These are phyloP conservation scores for Amylocarpus encephaloides DNA, from an alignment of 2,329 filamentous ascomycete genomes.

Conservation along the genomic window DNA sequence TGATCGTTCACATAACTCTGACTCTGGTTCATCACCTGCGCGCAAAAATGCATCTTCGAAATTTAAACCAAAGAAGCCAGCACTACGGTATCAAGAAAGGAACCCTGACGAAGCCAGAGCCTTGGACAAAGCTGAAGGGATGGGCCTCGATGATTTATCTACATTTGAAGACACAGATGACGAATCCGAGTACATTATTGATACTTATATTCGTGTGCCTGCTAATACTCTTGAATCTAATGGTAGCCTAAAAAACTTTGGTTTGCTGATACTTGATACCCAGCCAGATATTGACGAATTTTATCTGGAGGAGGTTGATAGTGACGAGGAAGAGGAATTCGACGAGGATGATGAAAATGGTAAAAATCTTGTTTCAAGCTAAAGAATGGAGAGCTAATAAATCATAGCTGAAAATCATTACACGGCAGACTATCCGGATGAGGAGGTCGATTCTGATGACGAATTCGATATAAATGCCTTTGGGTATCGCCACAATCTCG, in stretches of 20 bases:
- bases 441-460: slow-evolving; percentile 68
- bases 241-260: slow-evolving; percentile 43
- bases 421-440: slow-evolving; percentile 72
- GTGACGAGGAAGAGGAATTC: slow-evolving; percentile 56
- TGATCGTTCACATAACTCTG: slow-evolving; percentile 1
- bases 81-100: slow-evolving; percentile 49
- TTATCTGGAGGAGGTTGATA: slow-evolving; percentile 51
- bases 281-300: slow-evolving; percentile 46
- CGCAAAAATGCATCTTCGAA: slow-evolving; percentile 29
- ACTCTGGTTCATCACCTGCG: slow-evolving; percentile 6
- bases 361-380: slow-evolving; percentile 30
- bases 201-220: slow-evolving; percentile 58
- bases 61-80: slow-evolving; percentile 51
- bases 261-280: slow-evolving; percentile 29
- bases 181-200: slow-evolving; percentile 55
- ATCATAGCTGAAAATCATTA: slow-evolving; percentile 68
- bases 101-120: slow-evolving; percentile 39
- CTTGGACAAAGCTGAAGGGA: slow-evolving; percentile 23
- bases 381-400: slow-evolving; percentile 11
- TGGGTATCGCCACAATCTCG: slow-evolving; percentile 39
- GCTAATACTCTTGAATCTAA: slow-evolving; percentile 43
- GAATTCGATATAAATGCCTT: slow-evolving; percentile 54
- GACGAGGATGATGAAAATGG: slow-evolving; percentile 63
- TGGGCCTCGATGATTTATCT: slow-evolving; percentile 36
- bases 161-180: slow-evolving; percentile 38